phyloP scores from a whole-genome alignment of 2,329 filamentous ascomycete species.

The Capronia epimyces region DNA sequence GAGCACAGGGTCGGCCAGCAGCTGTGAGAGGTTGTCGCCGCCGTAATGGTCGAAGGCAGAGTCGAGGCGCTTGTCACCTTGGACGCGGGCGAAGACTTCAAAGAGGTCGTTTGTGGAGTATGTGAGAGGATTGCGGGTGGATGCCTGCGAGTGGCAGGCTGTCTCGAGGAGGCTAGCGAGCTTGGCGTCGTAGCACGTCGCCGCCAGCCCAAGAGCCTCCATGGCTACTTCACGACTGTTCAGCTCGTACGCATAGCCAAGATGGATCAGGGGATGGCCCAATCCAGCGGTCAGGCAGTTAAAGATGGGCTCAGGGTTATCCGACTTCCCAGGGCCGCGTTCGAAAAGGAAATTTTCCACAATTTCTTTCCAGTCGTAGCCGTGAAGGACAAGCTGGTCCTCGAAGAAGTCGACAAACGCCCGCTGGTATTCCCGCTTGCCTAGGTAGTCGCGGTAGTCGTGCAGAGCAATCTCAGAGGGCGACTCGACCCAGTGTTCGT shows the following conservation, averaged over 20 bases:
- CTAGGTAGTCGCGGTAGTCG: slow-evolving; percentile 83
- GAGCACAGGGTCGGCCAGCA: slow-evolving; percentile 65
- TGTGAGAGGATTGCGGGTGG: slow-evolving; percentile 47
- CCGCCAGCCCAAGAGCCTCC: slow-evolving; percentile 71
- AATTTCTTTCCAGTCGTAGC: slow-evolving; percentile 79
- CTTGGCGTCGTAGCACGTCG: slow-evolving; percentile 58
- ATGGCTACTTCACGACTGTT: slow-evolving; percentile 79
- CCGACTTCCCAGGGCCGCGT: slow-evolving; percentile 40
- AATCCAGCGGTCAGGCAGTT: slow-evolving; percentile 74
- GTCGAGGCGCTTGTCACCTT: slow-evolving; percentile 64
- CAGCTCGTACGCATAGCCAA: slow-evolving; percentile 90
- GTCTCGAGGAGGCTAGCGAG: slow-evolving; percentile 49
- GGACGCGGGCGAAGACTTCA: slow-evolving; percentile 66
- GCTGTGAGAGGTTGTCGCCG: slow-evolving; percentile 57
- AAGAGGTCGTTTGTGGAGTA: slow-evolving; percentile 59
- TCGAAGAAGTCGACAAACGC: slow-evolving; percentile 95
- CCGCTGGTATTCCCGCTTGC: slow-evolving; percentile 75
- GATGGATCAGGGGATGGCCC: slow-evolving; percentile 85
- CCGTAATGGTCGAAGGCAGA: slow-evolving; percentile 56
- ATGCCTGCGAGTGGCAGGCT: neutral
- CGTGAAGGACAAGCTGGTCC: slow-evolving; percentile 68
- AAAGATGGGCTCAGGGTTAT: slow-evolving; percentile 56
- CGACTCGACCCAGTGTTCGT: slow-evolving; percentile 77
- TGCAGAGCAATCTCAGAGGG: slow-evolving; percentile 74
- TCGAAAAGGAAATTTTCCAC: slow-evolving; percentile 69